Evolutionary conservation across 768 basidiomycete genomes (phyloP), one percentile per base, ranked within the genome.

Genomic region (Hygrophorus russula): DNA sequence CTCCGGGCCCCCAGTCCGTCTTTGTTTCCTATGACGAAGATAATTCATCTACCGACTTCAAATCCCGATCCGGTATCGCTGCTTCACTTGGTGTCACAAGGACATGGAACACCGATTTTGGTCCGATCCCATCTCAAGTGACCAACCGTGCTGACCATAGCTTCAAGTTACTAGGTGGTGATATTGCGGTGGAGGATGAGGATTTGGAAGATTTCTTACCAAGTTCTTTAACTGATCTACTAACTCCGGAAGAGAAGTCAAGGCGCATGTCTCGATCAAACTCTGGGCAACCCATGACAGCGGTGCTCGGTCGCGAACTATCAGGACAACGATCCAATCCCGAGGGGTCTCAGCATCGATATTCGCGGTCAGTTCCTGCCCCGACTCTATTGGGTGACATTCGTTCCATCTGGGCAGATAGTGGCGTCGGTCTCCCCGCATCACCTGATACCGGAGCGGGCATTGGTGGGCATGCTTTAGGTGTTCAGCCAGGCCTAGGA

Each of bases 131-230:
- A 14, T 41, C 51, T 17, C 50, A 41, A 48, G 51, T 28, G 54
- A 54, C 3, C 32, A 33, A 20, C 31, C 41, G 35, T 13, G 34
- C 24, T 2, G 28, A 32, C 13, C 18, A 50, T 44, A 18, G 42
- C 44, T 8, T 35, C 35, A 53, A 51, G 36, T 39, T 45, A 37
- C 49, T 49, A 37, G 43, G 42, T 44, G 36, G 35, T 27, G 73
- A 71, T 13, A 60, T 63, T 29, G 74, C 74, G 0, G 72, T 70
- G 5, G 79, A 80, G 14, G 84, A 83, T 39, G 88, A 80, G 36
- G 87, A 92, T 51, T 56, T 88, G 38, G 89, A 91, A 55, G 92
- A 91, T 45, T 86, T 97, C 58, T 59, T 98, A 24, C 94, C 94
- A 0, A 80, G 85, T 43, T 87, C 82, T 3, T 65, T 98, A 37